phyloP scores from a whole-genome alignment of 257 asterid species.

The Solanum chaucha region DNA sequence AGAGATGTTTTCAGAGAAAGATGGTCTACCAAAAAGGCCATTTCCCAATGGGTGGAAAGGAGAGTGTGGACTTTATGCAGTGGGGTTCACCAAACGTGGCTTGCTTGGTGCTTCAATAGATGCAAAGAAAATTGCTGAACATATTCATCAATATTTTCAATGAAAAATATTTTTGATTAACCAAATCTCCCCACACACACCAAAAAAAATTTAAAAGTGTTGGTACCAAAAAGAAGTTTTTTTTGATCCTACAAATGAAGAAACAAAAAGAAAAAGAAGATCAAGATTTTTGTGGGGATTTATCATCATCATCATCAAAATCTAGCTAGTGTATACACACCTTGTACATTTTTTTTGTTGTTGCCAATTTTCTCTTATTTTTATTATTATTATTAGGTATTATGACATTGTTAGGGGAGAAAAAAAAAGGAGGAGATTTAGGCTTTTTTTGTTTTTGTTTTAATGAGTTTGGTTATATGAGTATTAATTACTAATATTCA shows the following conservation, averaged over 20 bases:
- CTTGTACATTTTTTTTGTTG: constrained; percentile 7
- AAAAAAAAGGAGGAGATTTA: not conserved
- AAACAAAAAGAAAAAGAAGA: not conserved
- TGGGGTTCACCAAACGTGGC: constrained; percentile 98
- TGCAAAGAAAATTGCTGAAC: constrained; percentile 71
- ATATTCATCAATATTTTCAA: constrained; percentile 17
- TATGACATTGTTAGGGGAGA: constrained; percentile 2
- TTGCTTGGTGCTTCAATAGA: constrained; percentile 94
- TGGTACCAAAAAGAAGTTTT: not conserved
- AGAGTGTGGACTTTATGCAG: constrained; percentile 73
- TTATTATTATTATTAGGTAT: constrained; percentile 10
- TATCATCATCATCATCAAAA: constrained; percentile 2
- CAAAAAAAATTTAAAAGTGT: not conserved
- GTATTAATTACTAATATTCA: not conserved
- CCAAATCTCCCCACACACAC: not conserved
- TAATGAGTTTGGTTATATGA: not conserved
- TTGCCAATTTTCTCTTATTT: constrained; percentile 1
- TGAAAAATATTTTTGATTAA: not conserved
- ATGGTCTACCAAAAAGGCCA: constrained; percentile 83
- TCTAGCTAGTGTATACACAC: constrained; percentile 1
- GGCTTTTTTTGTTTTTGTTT: not conserved
- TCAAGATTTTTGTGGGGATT: constrained; percentile 1
- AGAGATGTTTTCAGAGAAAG: constrained; percentile 73
- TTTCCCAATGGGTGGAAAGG: constrained; percentile 99
- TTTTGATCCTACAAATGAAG: not conserved